These are phyloP conservation scores for Aspergillus unguis DNA, from an alignment of 2,329 filamentous ascomycete genomes.

Conservation along the genomic window DNA sequence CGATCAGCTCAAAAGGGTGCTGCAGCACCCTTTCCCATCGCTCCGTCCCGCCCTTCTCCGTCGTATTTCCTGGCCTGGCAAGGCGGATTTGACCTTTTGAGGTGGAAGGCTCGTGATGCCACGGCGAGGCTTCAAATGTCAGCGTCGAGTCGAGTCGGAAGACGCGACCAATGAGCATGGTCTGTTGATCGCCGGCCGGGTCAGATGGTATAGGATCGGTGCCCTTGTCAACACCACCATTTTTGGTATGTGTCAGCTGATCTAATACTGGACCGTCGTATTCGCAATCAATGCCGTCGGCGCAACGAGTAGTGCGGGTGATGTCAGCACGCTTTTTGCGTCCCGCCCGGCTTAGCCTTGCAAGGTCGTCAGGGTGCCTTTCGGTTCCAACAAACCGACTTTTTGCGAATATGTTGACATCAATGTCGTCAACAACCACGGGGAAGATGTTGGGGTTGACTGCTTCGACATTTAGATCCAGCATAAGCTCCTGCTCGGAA, in stretches of 20 bases:
- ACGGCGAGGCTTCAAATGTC: constrained; percentile 83
- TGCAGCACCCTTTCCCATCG: constrained; percentile 89
- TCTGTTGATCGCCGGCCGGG: constrained; percentile 63
- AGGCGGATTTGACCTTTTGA: constrained; percentile 84
- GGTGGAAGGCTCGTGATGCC: constrained; percentile 67
- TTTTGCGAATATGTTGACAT: constrained; percentile 91
- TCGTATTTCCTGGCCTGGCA: constrained; percentile 79
- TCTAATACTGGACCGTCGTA: constrained; percentile 12
- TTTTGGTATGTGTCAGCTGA: constrained; percentile 12
- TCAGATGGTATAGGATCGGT: constrained; percentile 61
- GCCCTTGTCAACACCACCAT: constrained; percentile 50
- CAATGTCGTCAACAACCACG: constrained; percentile 79
- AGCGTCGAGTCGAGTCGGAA: constrained; percentile 82
- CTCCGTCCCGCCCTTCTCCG: constrained; percentile 72
- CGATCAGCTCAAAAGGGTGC: constrained; percentile 88
- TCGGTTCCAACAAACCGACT: constrained; percentile 77
- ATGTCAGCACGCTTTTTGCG: constrained; percentile 33
- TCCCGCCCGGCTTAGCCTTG: constrained; percentile 31
- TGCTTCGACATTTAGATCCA: constrained; percentile 83
- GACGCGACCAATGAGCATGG: constrained; percentile 88
- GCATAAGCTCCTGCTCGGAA: constrained; percentile 91
- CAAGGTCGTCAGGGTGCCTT: constrained; percentile 25
- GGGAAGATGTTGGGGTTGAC: constrained; percentile 91
- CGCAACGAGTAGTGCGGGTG: constrained; percentile 27
- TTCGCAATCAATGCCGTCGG: constrained; percentile 21